Evolutionary conservation across 2,329 filamentous ascomycete genomes (phyloP).

Genomic region (Neopestalotiopsis sp.): DNA sequence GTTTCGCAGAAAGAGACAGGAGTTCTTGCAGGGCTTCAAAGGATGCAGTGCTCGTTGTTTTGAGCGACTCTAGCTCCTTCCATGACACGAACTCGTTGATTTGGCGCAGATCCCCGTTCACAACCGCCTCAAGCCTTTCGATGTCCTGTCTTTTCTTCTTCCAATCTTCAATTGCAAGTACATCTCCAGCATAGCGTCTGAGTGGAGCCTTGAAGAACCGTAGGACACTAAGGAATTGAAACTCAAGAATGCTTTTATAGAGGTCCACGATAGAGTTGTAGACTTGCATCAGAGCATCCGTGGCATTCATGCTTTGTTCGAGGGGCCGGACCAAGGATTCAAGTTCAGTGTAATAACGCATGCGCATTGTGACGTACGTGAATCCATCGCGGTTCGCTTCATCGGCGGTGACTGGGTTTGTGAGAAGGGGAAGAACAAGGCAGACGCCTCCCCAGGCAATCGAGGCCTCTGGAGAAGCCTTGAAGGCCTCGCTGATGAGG

Average conservation of each 20-base stretch:
- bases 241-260: slow-evolving; percentile 41
- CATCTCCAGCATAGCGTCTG: slow-evolving; percentile 7
- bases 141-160: neutral
- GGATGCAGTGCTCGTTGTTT: neutral
- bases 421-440: slow-evolving; percentile 42
- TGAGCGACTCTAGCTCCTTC: neutral
- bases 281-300: slow-evolving; percentile 23
- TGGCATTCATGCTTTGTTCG: slow-evolving; percentile 19
- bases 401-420: slow-evolving; percentile 32
- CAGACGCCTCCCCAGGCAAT: slow-evolving; percentile 42
- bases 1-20: neutral
- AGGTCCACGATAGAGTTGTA: slow-evolving; percentile 30
- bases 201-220: slow-evolving; percentile 32
- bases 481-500: slow-evolving; percentile 28
- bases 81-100: neutral
- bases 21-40: neutral
- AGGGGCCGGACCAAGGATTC: slow-evolving; percentile 29
- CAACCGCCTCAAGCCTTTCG: neutral
- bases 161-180: neutral
- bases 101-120: neutral
- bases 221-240: slow-evolving; percentile 40
- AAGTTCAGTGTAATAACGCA: slow-evolving; percentile 39
- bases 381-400: slow-evolving; percentile 40
- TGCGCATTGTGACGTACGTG: slow-evolving; percentile 38
- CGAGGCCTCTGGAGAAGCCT: slow-evolving; percentile 37